Evolutionary conservation across 306 rosid genomes (phyloP).

Genomic region (Prunus salicina): DNA sequence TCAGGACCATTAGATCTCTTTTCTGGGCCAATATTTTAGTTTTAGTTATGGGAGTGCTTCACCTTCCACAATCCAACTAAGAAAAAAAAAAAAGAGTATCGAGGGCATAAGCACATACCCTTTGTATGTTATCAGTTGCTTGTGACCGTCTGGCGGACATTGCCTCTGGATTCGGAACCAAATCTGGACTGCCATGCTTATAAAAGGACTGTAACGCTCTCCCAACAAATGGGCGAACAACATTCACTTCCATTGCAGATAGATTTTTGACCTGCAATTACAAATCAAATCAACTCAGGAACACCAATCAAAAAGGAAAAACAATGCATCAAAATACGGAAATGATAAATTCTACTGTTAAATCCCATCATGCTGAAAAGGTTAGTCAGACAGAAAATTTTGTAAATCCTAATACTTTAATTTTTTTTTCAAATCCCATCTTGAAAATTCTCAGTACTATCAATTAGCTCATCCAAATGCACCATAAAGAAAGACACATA

Average conservation of each 20-base stretch:
- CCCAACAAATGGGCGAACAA: conserved; percentile 90
- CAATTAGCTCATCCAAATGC: conserved; percentile 1
- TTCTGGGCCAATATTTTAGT: too few species aligned
- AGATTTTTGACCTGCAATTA: conserved; percentile 71
- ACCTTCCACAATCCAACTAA: background rate
- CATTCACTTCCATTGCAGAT: conserved; percentile 97
- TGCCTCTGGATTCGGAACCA: conserved; percentile 82
- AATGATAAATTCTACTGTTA: background rate
- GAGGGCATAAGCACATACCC: conserved; percentile 46
- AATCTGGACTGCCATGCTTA: conserved; percentile 84
- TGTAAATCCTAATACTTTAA: background rate
- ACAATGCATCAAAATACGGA: background rate
- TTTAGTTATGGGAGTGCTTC: background rate
- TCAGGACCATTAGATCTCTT: background rate
- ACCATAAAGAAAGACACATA: conserved; percentile 23
- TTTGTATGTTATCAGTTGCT: conserved; percentile 58
- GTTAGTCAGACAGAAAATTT: background rate
- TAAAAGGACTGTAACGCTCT: conserved; percentile 86
- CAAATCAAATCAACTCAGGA: conserved; percentile 17
- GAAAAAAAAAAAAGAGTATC: background rate
- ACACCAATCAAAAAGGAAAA: conserved; percentile 1
- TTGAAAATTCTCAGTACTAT: background rate
- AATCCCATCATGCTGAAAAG: background rate
- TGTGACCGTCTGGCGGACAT: conserved; percentile 62
- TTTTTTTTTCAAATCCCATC: background rate